Percentiles rank a stretch among this genome's conserved stretches.
Conservation (phyloP, 345 rosid genomes). For the Arabidopsis suecica region DNA sequence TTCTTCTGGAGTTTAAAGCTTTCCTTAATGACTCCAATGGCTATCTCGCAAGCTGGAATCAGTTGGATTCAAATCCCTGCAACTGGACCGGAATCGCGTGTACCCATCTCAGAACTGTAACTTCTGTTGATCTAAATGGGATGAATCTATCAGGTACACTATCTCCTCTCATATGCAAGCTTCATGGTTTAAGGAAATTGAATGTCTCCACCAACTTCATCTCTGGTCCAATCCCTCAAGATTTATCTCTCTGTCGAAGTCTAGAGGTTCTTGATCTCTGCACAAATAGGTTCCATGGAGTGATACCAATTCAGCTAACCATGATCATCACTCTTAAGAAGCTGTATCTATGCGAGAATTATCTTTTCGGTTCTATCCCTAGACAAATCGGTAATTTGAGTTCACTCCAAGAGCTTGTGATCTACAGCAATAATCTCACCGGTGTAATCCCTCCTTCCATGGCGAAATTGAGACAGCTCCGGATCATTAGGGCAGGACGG, state of each 20-base stretch:
- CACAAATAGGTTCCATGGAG: constrained; percentile 77
- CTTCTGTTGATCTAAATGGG: constrained; percentile 55
- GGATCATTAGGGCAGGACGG: constrained; percentile 69
- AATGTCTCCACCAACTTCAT: constrained; percentile 62
- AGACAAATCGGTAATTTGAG: constrained; percentile 56
- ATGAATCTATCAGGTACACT: constrained; percentile 69
- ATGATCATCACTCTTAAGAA: constrained; percentile 52
- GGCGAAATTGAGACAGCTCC: constrained; percentile 57
- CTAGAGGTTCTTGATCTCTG: constrained; percentile 63
- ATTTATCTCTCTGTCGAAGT: constrained; percentile 49
- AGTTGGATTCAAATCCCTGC: constrained; percentile 63
- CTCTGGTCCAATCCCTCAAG: constrained; percentile 64
- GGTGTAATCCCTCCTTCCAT: constrained; percentile 64
- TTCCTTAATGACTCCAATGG: constrained; percentile 55
- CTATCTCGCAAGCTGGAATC: constrained; percentile 64
- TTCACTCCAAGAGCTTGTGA: constrained; percentile 66
- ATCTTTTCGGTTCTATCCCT: constrained; percentile 63
- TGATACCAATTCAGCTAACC: constrained; percentile 60
- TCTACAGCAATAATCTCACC: constrained; percentile 74
- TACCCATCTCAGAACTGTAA: constrained; percentile 53
- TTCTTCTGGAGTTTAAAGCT: constrained; percentile 62
- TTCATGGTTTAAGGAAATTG: constrained; percentile 49
- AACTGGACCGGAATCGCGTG: constrained; percentile 72
- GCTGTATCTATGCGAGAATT: constrained; percentile 62
- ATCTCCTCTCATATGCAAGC: constrained; percentile 63